Percentiles rank a stretch among this genome's conserved stretches.
phyloP scores from a whole-genome alignment of 805 yeast species.

The Ascoidea tarda region DNA sequence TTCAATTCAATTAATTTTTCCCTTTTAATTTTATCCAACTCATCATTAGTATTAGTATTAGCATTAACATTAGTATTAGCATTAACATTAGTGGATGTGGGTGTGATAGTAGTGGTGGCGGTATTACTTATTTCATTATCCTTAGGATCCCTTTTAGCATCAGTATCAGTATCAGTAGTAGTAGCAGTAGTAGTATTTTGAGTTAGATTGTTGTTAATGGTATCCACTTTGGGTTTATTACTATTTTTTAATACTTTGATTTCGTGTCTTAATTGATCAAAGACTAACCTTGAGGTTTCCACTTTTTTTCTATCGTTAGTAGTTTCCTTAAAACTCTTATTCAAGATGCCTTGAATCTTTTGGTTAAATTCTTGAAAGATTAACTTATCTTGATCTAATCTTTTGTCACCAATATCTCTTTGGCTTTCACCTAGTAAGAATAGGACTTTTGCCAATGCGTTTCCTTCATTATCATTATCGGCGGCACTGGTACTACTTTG shows the following conservation, averaged over 20 bases:
- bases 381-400: constrained; percentile 56
- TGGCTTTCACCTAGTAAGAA: constrained; percentile 41
- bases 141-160: too few species aligned
- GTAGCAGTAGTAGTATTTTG: too few species aligned
- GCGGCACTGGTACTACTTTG: background rate
- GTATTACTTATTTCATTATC: too few species aligned
- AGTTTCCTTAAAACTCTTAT: constrained; percentile 47
- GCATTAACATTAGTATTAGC: too few species aligned
- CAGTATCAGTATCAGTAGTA: too few species aligned
- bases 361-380: constrained; percentile 45
- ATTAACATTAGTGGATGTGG: too few species aligned
- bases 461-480: constrained; percentile 22
- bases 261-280: constrained; percentile 57
- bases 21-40: constrained; percentile 6
- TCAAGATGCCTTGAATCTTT: constrained; percentile 36
- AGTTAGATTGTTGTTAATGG: constrained; percentile 16
- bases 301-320: constrained; percentile 51
- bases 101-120: too few species aligned
- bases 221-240: constrained; percentile 13
- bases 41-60: too few species aligned
- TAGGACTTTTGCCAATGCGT: constrained; percentile 38
- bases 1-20: constrained; percentile 35
- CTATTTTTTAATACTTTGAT: constrained; percentile 17
- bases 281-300: constrained; percentile 52
- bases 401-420: constrained; percentile 48